Evolutionary conservation across 2,329 filamentous ascomycete genomes (phyloP).

Genomic region (Xylariaceae sp.): DNA sequence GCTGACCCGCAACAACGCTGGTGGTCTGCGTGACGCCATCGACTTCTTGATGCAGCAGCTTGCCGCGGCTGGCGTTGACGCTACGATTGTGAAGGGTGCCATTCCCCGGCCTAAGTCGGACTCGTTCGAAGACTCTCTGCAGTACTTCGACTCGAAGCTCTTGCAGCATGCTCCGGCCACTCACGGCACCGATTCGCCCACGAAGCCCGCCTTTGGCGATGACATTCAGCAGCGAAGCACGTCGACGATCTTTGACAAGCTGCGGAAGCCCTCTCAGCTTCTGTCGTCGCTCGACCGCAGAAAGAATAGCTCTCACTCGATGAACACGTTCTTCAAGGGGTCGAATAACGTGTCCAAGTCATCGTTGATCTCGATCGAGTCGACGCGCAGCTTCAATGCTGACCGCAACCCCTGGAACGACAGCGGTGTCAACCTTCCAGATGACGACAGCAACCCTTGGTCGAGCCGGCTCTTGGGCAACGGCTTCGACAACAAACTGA

Average conservation of each 20-base stretch:
- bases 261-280: slow-evolving; percentile 81
- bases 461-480: slow-evolving; percentile 55
- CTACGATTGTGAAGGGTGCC: slow-evolving; percentile 80
- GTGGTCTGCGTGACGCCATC: slow-evolving; percentile 89
- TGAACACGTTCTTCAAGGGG: slow-evolving; percentile 87
- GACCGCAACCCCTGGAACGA: slow-evolving; percentile 98
- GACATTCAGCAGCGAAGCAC: slow-evolving; percentile 73
- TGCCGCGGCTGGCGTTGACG: slow-evolving; percentile 82
- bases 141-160: slow-evolving; percentile 94
- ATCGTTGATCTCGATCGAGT: slow-evolving; percentile 92
- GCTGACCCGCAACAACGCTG: slow-evolving; percentile 95
- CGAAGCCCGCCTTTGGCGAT: slow-evolving; percentile 74
- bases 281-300: slow-evolving; percentile 85
- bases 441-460: slow-evolving; percentile 69
- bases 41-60: slow-evolving; percentile 86
- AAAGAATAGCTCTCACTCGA: slow-evolving; percentile 86
- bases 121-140: slow-evolving; percentile 93
- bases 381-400: slow-evolving; percentile 78
- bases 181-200: slow-evolving; percentile 78
- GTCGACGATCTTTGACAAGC: slow-evolving; percentile 77
- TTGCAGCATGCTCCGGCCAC: slow-evolving; percentile 84
- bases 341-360: slow-evolving; percentile 88
- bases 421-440: slow-evolving; percentile 86
- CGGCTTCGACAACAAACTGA: slow-evolving; percentile 55
- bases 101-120: slow-evolving; percentile 98